phyloP scores from a whole-genome alignment of 2,329 filamentous ascomycete species.

The Ophiostoma populinum region DNA sequence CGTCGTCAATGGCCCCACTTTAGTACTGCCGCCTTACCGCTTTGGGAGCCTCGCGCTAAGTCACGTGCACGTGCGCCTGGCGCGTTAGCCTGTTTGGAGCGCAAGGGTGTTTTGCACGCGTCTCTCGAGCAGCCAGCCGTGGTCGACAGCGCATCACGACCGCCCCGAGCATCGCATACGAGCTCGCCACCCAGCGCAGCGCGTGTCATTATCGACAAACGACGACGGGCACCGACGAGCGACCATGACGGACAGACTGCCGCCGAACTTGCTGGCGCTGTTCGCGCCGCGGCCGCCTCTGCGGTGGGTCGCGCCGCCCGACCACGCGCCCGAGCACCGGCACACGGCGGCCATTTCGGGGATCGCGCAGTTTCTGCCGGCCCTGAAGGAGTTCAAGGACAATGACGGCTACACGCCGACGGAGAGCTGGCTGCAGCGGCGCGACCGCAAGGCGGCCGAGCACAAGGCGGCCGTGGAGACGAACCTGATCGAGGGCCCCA shows the following conservation, averaged over 20 bases:
- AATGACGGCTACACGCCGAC: constrained; percentile 62
- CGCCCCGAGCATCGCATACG: no score
- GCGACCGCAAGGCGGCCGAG: constrained; percentile 69
- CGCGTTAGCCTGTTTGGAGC: neutral
- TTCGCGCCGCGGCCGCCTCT: constrained; percentile 89
- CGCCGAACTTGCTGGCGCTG: constrained; percentile 77
- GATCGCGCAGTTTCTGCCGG: constrained; percentile 56
- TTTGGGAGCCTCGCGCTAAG: neutral
- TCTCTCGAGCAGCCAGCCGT: no score
- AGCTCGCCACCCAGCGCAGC: no score
- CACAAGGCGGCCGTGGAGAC: constrained; percentile 53
- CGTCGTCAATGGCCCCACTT: neutral
- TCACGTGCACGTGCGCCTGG: neutral
- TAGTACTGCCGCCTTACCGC: neutral
- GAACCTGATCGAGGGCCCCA: constrained; percentile 43
- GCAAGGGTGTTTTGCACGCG: no score
- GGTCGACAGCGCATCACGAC: neutral
- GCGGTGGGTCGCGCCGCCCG: constrained; percentile 70
- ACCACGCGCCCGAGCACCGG: constrained; percentile 69
- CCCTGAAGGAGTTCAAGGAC: constrained; percentile 60
- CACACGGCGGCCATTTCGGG: constrained; percentile 57
- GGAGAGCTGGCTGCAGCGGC: constrained; percentile 82
- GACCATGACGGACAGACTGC: constrained; percentile 87
- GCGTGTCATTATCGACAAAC: neutral
- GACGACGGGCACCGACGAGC: neutral